Evolutionary conservation across 2,329 filamentous ascomycete species (phyloP).

Genomic region (Elsinoe batatas): DNA sequence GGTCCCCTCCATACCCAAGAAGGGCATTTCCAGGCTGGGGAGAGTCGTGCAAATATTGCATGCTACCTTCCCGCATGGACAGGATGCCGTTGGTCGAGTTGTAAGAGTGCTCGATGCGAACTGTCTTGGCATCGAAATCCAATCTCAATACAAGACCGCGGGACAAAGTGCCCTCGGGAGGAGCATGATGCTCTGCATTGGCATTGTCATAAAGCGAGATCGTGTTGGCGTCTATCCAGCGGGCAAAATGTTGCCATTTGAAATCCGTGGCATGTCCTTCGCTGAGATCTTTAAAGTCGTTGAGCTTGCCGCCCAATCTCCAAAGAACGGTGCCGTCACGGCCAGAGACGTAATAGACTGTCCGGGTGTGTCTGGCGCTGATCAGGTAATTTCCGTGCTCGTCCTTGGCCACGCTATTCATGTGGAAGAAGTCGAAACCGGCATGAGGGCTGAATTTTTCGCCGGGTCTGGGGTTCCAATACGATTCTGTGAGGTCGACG

Average conservation of each 20-base stretch:
- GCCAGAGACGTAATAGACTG: conserved; percentile 37
- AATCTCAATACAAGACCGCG: conserved; percentile 10
- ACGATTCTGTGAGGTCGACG: conserved; percentile 26
- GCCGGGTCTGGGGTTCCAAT: too few relatives aligned
- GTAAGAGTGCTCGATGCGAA: background rate
- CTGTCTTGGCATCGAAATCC: background rate
- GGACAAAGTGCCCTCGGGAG: background rate
- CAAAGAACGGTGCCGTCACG: conserved; percentile 36
- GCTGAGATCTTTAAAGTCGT: conserved; percentile 27
- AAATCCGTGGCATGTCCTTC: conserved; percentile 23
- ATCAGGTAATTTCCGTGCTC: conserved; percentile 38
- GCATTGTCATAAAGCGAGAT: conserved; percentile 45
- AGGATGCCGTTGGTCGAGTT: conserved; percentile 16
- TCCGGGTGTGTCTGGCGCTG: conserved; percentile 34
- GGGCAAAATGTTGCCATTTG: conserved; percentile 26
- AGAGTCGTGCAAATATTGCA: conserved; percentile 44
- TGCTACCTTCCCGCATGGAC: conserved; percentile 40
- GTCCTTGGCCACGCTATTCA: conserved; percentile 43
- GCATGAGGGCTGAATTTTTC: too few relatives aligned
- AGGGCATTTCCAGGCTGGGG: conserved; percentile 36
- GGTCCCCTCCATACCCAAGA: conserved; percentile 43
- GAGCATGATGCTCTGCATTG: conserved; percentile 29
- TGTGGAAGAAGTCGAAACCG: conserved; percentile 48
- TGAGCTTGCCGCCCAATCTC: conserved; percentile 38
- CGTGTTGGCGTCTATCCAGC: conserved; percentile 23